Base-by-base conservation (phyloP, 257 asterid species). In the Solanum chiquidenum region DNA sequence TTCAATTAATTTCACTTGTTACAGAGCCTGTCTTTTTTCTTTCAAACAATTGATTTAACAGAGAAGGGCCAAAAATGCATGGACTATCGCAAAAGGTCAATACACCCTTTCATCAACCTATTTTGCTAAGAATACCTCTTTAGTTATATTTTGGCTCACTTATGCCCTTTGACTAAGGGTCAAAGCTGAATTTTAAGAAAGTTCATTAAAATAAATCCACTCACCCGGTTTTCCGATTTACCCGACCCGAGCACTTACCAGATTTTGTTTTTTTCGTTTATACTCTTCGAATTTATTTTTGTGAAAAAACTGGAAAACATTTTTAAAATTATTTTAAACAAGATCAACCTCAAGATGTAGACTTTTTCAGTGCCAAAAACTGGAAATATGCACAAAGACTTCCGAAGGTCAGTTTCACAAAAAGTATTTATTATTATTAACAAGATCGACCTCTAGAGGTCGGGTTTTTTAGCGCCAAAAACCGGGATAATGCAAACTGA, bases 1-100 rank as follows among this genome's bases (percentile, higher is more conserved):
- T 29, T 86, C 52, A 18, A 86, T 76, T 83, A 83, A 31, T 42
- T 71, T 87, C 83, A 89, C 72, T 40, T 83, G 90, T 88, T 88
- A 89, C 37, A 69, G 16, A 14, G 27, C 40, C 68, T 9, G 40
- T 46, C 27, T 46, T 44, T 80, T 46, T 46, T 9, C 85, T 82
- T 64, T 82, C 21, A 49, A 82, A 10, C 62, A 82, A 46, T 20
- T 49, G 38, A 46, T 49, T 69, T 68, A 27, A 68, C 21, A 13
- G 74, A 68, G 16, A 68, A 68, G 23, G 37, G 37, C 21, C 74
- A 68, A 68, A 68, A 12, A 68, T 68, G 20, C 10, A 31, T 68
- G 35, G 21, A 68, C 37, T 12, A 12, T 13, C 1, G 20, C 74
- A 27, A 68, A 68, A 68, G 74, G 21, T 27, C 74, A 68, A 68